Evolutionary conservation across 176 grass and related monocot genomes (phyloP).

Genomic region (Avena insularis): DNA sequence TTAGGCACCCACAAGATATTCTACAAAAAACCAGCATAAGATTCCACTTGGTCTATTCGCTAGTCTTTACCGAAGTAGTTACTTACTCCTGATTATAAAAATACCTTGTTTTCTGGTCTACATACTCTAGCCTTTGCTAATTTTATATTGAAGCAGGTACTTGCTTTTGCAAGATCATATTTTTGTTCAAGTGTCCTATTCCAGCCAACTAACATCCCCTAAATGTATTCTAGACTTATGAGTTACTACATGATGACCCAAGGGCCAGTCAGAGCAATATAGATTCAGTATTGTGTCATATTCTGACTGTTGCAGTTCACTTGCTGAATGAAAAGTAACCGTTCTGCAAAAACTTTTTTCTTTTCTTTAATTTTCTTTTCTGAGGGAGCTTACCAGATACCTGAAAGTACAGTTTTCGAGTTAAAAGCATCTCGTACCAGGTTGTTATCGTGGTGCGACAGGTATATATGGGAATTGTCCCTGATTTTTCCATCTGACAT

Average conservation of each 20-base stretch:
- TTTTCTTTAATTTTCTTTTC: neutral
- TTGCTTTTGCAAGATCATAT: neutral
- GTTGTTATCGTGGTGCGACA: neutral
- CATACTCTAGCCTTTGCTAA: neutral
- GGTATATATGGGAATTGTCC: neutral
- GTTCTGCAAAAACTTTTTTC: neutral
- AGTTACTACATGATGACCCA: neutral
- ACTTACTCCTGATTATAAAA: neutral
- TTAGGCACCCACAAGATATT: slow-evolving; percentile 2
- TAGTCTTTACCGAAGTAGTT: neutral
- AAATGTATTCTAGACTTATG: neutral
- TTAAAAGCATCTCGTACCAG: neutral
- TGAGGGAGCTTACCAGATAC: neutral
- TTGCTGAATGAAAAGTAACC: neutral
- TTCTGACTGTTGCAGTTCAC: neutral
- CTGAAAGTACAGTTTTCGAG: neutral
- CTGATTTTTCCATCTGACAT: neutral
- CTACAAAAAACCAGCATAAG: slow-evolving; percentile 32
- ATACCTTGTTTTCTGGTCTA: neutral
- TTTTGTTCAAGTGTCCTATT: neutral
- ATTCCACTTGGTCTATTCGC: slow-evolving; percentile 4
- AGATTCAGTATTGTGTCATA: neutral
- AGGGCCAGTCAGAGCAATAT: neutral
- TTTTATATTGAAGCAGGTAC: neutral
- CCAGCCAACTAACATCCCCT: neutral